phyloP scores from a whole-genome alignment of 169 alveolate genomes.

The Blepharisma undulans region DNA sequence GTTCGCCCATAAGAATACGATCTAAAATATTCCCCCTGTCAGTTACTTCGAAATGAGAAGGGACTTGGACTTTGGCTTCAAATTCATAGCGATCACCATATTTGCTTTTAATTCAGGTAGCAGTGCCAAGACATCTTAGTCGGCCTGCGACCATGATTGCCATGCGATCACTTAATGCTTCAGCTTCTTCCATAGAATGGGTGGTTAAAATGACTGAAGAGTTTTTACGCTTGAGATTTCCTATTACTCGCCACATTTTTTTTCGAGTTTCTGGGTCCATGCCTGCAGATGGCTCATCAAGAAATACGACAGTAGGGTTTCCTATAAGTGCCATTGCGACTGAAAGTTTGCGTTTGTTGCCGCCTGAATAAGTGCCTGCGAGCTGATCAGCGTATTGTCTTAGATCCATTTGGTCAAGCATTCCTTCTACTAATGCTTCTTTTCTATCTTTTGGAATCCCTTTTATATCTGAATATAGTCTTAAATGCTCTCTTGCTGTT shows the following conservation, averaged over 20 bases:
- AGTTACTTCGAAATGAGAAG: not conserved
- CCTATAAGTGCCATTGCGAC: constrained; percentile 87
- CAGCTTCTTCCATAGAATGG: constrained; percentile 87
- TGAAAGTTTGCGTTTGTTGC: constrained; percentile 84
- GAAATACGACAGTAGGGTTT: constrained; percentile 82
- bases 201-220: constrained; percentile 75
- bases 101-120: constrained; percentile 62
- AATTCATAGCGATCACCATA: constrained; percentile 78
- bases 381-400: constrained; percentile 54
- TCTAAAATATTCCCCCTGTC: not conserved
- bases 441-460: constrained; percentile 66
- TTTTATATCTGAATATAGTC: constrained; percentile 69
- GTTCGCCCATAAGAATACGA: not conserved
- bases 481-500: constrained; percentile 82
- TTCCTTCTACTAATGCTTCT: constrained; percentile 53
- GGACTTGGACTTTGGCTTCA: constrained; percentile 44
- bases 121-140: constrained; percentile 71
- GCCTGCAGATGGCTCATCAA: constrained; percentile 90
- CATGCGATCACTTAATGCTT: constrained; percentile 72
- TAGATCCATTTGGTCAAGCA: constrained; percentile 70
- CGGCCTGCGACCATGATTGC: constrained; percentile 77
- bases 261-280: constrained; percentile 88
- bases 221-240: not conserved
- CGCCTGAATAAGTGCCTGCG: constrained; percentile 82
- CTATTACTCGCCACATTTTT: constrained; percentile 83